Conservation (phyloP, 2,329 filamentous ascomycete species). For the Calonectria hongkongensis region DNA sequence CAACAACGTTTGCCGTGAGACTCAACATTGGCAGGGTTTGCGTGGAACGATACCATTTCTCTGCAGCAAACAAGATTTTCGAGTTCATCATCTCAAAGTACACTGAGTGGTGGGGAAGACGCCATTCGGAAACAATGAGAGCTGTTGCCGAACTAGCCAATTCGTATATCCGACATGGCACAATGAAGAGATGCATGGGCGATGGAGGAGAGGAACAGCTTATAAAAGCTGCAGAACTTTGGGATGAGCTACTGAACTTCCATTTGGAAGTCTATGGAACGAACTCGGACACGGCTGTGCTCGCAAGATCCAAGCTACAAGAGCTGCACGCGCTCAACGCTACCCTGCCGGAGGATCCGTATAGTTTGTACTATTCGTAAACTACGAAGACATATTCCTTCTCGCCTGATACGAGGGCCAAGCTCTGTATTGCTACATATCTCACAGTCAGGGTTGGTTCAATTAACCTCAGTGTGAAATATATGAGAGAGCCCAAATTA, state of each 20-base stretch:
- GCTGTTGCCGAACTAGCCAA: conserved; percentile 24
- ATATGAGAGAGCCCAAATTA: too few species aligned
- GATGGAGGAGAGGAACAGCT: conserved; percentile 3
- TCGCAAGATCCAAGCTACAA: conserved; percentile 2
- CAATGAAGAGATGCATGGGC: conserved; percentile 21
- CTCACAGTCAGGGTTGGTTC: too few species aligned
- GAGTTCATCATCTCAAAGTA: conserved; percentile 27
- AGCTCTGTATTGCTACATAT: too few species aligned
- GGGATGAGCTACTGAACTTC: conserved; percentile 3
- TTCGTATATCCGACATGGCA: conserved; percentile 11
- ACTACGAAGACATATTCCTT: background rate
- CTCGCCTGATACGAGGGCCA: too few species aligned
- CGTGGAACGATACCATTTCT: background rate
- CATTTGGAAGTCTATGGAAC: conserved; percentile 8
- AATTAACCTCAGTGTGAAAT: too few species aligned
- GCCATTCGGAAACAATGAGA: conserved; percentile 26
- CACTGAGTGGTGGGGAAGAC: conserved; percentile 26
- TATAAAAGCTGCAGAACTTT: background rate
- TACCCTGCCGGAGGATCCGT: background rate
- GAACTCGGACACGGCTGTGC: conserved; percentile 10
- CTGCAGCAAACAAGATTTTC: conserved; percentile 12
- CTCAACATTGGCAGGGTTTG: conserved; percentile 23
- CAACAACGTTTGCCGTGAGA: conserved; percentile 15
- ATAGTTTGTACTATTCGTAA: conserved; percentile 1
- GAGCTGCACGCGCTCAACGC: background rate